phyloP scores from a whole-genome alignment of 257 asterid species.

The Nemophila menziesii region DNA sequence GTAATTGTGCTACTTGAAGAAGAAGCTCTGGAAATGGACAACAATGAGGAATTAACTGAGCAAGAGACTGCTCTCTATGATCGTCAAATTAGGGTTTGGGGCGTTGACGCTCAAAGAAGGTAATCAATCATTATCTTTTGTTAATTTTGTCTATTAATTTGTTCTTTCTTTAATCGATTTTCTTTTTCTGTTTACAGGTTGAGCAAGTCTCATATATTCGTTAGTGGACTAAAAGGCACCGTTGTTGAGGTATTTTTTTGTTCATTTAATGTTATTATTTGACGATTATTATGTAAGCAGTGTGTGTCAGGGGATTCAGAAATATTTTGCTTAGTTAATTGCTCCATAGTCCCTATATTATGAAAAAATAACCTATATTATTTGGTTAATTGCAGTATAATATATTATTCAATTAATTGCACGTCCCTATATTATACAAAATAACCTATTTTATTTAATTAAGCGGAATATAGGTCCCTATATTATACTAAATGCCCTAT shows the following conservation, averaged over 20 bases:
- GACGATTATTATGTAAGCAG: no score
- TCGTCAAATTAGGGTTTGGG: conserved; percentile 99
- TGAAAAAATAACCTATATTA: no score
- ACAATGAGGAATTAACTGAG: conserved; percentile 72
- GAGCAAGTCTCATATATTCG: conserved; percentile 79
- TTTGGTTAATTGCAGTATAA: no score
- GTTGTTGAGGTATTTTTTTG: conserved; percentile 51
- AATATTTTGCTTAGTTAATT: no score
- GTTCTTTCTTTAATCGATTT: not conserved
- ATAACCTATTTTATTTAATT: no score
- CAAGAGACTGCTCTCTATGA: conserved; percentile 99
- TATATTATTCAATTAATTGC: no score
- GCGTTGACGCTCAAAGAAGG: conserved; percentile 98
- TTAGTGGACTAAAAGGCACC: conserved; percentile 82
- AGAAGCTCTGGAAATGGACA: conserved; percentile 18
- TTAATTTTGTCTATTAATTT: not conserved
- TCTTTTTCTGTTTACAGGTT: conserved; percentile 32
- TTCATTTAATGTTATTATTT: not conserved
- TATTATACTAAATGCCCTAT: no score
- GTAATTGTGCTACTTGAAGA: no score
- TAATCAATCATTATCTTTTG: conserved; percentile 10
- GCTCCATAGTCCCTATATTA: no score
- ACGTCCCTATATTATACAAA: no score
- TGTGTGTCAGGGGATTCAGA: no score
- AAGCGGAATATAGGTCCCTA: no score